phyloP scores from a whole-genome alignment of 306 rosid genomes.

The Fagus crenata region DNA sequence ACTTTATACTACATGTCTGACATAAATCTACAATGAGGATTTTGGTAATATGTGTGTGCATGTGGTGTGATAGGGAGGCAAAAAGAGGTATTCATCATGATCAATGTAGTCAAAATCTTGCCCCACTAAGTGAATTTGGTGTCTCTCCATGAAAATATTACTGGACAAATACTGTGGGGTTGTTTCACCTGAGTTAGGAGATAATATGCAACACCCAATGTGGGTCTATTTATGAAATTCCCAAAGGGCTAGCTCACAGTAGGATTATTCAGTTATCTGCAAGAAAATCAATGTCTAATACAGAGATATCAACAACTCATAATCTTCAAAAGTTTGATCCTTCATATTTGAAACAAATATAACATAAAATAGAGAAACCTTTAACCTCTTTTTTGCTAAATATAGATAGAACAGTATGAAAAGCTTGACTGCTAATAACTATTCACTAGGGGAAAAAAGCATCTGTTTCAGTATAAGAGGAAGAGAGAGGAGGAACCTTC shows the following conservation, averaged over 20 bases:
- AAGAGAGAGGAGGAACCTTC: conserved; percentile 52
- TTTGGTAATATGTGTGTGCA: neutral
- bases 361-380: neutral
- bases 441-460: neutral
- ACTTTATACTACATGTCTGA: neutral
- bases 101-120: neutral
- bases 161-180: neutral
- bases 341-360: neutral
- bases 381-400: neutral
- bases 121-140: neutral
- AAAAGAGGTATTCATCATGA: conserved; percentile 2
- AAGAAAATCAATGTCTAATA: neutral
- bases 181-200: neutral
- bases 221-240: neutral
- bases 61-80: neutral
- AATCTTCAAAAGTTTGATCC: neutral
- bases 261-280: neutral
- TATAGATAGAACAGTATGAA: neutral
- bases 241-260: neutral
- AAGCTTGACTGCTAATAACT: neutral
- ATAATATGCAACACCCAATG: neutral
- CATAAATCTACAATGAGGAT: neutral
- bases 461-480: neutral
- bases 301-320: neutral
- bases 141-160: neutral